A percentile compares a stretch with the other conserved stretches of the same genome.
Conservation (phyloP, 306 rosid genomes). For the Cucurbita ficifolia region DNA sequence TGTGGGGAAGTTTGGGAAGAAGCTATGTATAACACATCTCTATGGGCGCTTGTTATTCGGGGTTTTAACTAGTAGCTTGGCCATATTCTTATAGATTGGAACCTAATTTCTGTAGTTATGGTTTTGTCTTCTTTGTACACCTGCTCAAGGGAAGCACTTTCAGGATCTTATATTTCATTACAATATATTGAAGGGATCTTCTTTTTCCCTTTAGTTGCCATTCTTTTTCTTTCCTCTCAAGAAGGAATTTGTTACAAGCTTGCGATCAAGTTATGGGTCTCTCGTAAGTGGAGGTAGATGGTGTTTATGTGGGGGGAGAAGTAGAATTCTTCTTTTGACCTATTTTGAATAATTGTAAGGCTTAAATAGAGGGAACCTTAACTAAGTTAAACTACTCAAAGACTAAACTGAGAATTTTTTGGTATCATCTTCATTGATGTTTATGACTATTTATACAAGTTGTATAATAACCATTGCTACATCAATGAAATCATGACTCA, state of each 20-base stretch:
- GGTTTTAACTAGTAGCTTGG: neutral
- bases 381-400: too few species aligned
- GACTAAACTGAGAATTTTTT: too few species aligned
- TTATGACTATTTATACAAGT: too few species aligned
- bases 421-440: too few species aligned
- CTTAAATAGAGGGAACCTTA: too few species aligned
- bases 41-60: neutral
- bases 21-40: neutral
- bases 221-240: neutral
- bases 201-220: neutral
- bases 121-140: neutral
- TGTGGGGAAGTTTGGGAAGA: neutral
- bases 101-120: neutral
- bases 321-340: too few species aligned
- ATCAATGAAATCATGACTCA: too few species aligned
- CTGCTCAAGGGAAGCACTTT: neutral
- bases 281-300: too few species aligned
- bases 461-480: too few species aligned
- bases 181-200: neutral
- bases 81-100: neutral
- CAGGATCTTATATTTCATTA: neutral
- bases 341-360: too few species aligned
- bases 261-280: too few species aligned
- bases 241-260: neutral
- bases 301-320: too few species aligned